These are phyloP conservation scores for Fusarium chaquense DNA, from an alignment of 2,329 filamentous ascomycete species.

Conservation along the genomic window DNA sequence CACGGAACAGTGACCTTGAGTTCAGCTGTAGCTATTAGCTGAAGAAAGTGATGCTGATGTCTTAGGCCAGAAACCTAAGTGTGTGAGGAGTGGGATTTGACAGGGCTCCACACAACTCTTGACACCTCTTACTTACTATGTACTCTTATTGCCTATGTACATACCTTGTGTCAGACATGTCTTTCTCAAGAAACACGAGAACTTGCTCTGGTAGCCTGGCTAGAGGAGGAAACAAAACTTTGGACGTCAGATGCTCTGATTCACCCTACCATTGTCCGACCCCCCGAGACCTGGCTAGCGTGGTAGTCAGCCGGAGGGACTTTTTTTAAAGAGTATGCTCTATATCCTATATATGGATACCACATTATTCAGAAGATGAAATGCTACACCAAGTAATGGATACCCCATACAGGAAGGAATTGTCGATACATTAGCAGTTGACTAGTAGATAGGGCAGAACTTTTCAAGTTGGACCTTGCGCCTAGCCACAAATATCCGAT, in stretches of 20 bases:
- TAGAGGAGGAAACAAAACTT: too few relatives aligned
- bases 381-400: too few relatives aligned
- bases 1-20: not conserved
- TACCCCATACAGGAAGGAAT: not conserved
- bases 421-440: not conserved
- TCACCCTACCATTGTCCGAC: too few relatives aligned
- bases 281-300: not conserved
- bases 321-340: not conserved
- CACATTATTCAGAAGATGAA: too few relatives aligned
- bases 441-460: not conserved
- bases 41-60: not conserved
- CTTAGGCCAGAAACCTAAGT: not conserved
- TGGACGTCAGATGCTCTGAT: too few relatives aligned
- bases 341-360: not conserved
- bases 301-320: not conserved
- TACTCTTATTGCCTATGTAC: too few relatives aligned
- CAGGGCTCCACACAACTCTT: not conserved
- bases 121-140: not conserved
- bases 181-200: not conserved
- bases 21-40: not conserved
- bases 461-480: not conserved
- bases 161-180: not conserved
- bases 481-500: not conserved
- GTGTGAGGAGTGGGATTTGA: not conserved
- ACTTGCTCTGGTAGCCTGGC: not conserved